Conservation (phyloP, 345 rosid genomes). For the Salix suchowensis region DNA sequence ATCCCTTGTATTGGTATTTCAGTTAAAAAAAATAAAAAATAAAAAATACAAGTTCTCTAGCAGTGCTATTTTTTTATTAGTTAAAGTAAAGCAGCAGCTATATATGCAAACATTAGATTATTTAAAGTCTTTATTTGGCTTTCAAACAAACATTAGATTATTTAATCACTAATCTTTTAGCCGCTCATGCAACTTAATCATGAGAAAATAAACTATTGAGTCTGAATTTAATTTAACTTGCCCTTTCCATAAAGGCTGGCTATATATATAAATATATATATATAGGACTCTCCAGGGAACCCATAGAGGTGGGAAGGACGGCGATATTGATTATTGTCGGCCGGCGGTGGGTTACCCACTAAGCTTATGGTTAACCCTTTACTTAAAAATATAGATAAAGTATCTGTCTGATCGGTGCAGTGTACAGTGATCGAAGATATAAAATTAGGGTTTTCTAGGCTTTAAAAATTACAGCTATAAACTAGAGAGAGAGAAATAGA, state of each 20-base stretch:
- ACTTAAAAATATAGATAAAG: neutral
- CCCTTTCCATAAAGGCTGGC: constrained; percentile 27
- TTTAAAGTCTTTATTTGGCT: constrained; percentile 8
- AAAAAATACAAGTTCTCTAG: neutral
- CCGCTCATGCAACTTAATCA: constrained; percentile 29
- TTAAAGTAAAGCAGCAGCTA: no score
- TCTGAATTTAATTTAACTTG: constrained; percentile 3
- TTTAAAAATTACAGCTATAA: no score
- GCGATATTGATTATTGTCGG: constrained; percentile 44
- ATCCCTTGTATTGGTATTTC: no score
- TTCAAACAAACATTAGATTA: neutral
- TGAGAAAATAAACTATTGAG: constrained; percentile 6
- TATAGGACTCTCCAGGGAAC: constrained; percentile 1
- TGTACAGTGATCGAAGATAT: no score
- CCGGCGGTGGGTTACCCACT: constrained; percentile 61
- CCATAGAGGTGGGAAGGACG: constrained; percentile 35
- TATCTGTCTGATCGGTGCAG: no score
- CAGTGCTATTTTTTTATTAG: neutral
- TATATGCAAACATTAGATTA: no score
- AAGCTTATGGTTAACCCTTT: neutral
- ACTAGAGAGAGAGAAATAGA: no score
- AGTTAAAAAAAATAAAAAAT: neutral
- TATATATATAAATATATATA: constrained; percentile 1
- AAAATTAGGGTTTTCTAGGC: no score
- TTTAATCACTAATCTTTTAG: constrained; percentile 15